Base-by-base conservation (phyloP, 2,329 filamentous ascomycete species). In the Verticillium albo-atrum region DNA sequence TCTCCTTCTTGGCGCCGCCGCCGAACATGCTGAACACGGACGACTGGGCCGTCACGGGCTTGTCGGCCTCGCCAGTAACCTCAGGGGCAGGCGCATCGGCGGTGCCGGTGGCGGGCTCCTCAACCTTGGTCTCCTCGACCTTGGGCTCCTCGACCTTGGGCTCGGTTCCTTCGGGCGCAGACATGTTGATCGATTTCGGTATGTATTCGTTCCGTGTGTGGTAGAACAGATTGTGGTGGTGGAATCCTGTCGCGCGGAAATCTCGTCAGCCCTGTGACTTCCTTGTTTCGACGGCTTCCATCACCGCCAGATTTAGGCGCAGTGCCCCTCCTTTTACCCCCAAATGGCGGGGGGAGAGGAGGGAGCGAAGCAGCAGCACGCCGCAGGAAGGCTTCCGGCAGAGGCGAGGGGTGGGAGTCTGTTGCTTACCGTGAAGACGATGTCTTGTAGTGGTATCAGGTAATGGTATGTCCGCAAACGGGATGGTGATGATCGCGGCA, bases 21-120 rank as follows among this genome's bases (percentile, higher is more conserved):
- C 95, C 95, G 73, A 99, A 99, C 95, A 99, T 98, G 77, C 91
- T 94, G 82, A 98, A 98, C 65, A 98, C 91, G 67, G 85, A 82
- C 9, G 85, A 85, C 20, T 82, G 81, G 20, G 42, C 42, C 63
- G 80, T 85, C 58, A 83, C 78, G 60, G 80, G 75, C 70, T 77
- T 73, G 62, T 71, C 69, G 37, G 61, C 62, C 57, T 68, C 68
- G 59, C 61, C 64, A 59, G 65, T 60, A 42, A 64, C 34, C 58
- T 61, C 56, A 27, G 30, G 6, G 34, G 34, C 20, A n/a, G 59
- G 17, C 50, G 53, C 28, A 20, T 51, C 28, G 55, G 58, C 53
- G 63, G 66, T 65, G 64, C 67, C 70, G 58, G 65, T 53, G 42
- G 61, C 66, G 68, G 67, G 56, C 60, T 62, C 54, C 55, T 63